Base-by-base conservation (phyloP, 2,329 filamentous ascomycete genomes). In the Xylariaceae sp. region DNA sequence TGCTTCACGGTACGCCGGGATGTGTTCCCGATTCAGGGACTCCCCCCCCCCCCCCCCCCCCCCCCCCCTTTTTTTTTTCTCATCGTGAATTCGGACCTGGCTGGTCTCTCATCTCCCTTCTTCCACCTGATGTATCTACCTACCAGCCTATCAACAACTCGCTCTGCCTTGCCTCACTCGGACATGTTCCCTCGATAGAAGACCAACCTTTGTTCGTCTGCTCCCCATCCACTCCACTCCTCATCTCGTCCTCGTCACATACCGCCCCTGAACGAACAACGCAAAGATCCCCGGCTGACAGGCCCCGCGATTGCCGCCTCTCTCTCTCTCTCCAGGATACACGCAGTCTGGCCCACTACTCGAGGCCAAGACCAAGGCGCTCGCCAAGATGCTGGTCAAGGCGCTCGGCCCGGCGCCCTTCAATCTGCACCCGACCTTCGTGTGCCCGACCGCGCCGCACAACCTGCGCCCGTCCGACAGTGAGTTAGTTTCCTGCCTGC, bases 291-390 rank as follows among this genome's bases (percentile, higher is more conserved):
- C n/a, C n/a, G n/a, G n/a, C n/a, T n/a, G n/a, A n/a, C n/a, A n/a
- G n/a, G n/a, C n/a, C n/a, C 15, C 23, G n/a, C 15, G 10, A 32
- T 14, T 23, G n/a, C 11, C 13, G 21, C 18, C 15, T 18, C 5
- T 27, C n/a, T 7, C 12, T 10, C 19, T 18, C n/a, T 16, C n/a
- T 32, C 7, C 28, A 80, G 83, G 90, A 59, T 95, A 80, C 72
- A 94, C 90, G 6, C 90, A 96, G 68, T 93, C 85, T 18, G 88
- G 89, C 4, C 61, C 80, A 4, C 68, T 88, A 43, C 95, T 95
- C 73, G 81, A 77, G 56, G 75, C 81, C 58, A 95, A 95, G 65
- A 93, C 86, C 29, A 84, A 87, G 57, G 86, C 86, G 9, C 68
- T 95, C 1, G 77, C 88, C 49, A 94, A 95, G 59, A 67, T 80